phyloP scores from a whole-genome alignment of 208 protist species.

The Giardia muris region DNA sequence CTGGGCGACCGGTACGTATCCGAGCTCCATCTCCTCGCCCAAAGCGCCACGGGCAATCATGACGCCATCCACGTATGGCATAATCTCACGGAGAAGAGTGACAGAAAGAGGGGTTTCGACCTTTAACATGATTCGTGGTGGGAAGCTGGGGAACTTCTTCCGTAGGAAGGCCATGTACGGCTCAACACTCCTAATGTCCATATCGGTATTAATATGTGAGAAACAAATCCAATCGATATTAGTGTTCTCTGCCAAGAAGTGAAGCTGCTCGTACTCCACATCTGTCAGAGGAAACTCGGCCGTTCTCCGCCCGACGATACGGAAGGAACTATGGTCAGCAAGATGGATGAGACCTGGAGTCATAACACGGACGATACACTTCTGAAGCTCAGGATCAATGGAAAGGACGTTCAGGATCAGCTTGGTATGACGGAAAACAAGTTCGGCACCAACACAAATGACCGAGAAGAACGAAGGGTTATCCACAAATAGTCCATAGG shows the following conservation, averaged over 20 bases:
- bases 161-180: neutral
- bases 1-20: neutral
- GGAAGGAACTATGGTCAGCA: neutral
- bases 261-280: neutral
- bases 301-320: neutral
- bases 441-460: neutral
- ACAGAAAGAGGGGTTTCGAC: neutral
- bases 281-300: neutral
- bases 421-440: neutral
- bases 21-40: neutral
- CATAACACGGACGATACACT: neutral
- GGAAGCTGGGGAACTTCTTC: neutral
- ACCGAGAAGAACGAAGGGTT: neutral
- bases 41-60: neutral
- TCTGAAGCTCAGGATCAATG: neutral
- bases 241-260: neutral
- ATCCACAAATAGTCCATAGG: neutral
- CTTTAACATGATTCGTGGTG: neutral
- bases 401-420: neutral
- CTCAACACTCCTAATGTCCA: neutral
- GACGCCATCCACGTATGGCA: neutral
- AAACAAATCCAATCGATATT: neutral
- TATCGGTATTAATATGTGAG: neutral
- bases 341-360: neutral
- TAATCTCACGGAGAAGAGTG: neutral